These are phyloP conservation scores for Aurifilum marmelostoma DNA, from an alignment of 2,329 filamentous ascomycete genomes.

Conservation along the genomic window DNA sequence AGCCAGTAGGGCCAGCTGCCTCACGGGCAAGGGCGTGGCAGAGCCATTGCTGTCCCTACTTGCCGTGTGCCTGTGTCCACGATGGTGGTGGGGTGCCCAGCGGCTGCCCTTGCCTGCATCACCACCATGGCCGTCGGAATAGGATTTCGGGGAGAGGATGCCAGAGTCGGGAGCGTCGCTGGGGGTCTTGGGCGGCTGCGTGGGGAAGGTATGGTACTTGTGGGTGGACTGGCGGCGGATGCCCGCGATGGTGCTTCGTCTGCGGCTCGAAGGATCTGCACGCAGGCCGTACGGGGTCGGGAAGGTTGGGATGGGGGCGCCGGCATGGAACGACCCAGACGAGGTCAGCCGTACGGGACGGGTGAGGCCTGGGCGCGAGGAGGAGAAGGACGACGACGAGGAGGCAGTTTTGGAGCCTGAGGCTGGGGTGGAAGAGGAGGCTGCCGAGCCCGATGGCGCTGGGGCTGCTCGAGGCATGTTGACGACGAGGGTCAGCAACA, in stretches of 20 bases:
- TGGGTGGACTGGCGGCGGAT: conserved; percentile 49
- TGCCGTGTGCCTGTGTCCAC: conserved; percentile 31
- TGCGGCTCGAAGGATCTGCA: conserved; percentile 24
- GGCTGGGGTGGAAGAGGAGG: conserved; percentile 10
- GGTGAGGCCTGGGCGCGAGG: conserved; percentile 18
- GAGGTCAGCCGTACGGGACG: conserved; percentile 36
- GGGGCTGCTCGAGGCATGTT: conserved; percentile 22
- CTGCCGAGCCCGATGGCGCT: conserved; percentile 12
- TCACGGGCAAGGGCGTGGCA: conserved; percentile 77
- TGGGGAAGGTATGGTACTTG: conserved; percentile 83
- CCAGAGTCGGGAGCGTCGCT: conserved; percentile 50
- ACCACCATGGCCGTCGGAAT: conserved; percentile 28
- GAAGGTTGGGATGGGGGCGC: conserved; percentile 50
- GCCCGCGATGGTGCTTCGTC: conserved; percentile 22
- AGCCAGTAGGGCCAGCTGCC: conserved; percentile 82
- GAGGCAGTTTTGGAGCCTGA: not conserved
- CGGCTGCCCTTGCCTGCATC: not conserved
- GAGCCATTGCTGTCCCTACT: conserved; percentile 41
- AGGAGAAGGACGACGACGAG: not conserved
- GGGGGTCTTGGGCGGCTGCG: conserved; percentile 69
- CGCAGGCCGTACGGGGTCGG: conserved; percentile 32
- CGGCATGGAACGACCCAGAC: conserved; percentile 56
- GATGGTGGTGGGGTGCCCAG: not conserved
- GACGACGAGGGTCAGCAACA: not conserved
- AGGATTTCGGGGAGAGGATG: conserved; percentile 34